Evolutionary conservation across 768 basidiomycete species (phyloP).

Genomic region (Termitomyces sp.): DNA sequence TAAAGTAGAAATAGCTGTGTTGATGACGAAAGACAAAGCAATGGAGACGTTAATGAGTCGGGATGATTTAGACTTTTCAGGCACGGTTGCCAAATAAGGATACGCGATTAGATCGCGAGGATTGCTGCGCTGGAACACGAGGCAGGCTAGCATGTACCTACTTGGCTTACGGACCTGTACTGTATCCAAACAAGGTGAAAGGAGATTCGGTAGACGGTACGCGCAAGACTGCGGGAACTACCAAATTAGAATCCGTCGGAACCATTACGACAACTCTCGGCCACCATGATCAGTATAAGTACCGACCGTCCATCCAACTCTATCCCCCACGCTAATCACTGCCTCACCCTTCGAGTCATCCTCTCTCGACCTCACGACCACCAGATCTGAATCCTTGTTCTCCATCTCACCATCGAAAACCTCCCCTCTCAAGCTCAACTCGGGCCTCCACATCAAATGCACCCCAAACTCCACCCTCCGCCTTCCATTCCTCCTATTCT

Average conservation of each 20-base stretch:
- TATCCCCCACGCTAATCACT: slow-evolving; percentile 10
- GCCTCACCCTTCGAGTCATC: not conserved
- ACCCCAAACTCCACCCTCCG: slow-evolving; percentile 14
- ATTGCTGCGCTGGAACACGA: not conserved
- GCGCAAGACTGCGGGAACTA: not conserved
- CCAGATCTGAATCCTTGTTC: not conserved
- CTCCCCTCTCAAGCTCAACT: not conserved
- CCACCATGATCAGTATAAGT: not conserved
- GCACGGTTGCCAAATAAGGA: not conserved
- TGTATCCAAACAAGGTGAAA: not conserved
- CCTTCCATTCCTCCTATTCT: slow-evolving; percentile 10
- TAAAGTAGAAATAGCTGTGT: not conserved
- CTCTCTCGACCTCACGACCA: not conserved
- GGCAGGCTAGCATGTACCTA: not conserved
- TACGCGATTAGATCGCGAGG: not conserved
- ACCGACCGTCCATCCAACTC: slow-evolving; percentile 5
- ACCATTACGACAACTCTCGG: no score
- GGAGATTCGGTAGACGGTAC: not conserved
- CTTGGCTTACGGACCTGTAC: no score
- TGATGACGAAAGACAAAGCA: not conserved
- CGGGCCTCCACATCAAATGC: slow-evolving; percentile 12
- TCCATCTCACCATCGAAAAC: not conserved
- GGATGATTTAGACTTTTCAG: not conserved
- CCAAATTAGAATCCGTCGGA: not conserved
- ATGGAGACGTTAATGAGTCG: not conserved